Conservation (phyloP, 257 asterid species). For the Forsythia viridissima region DNA sequence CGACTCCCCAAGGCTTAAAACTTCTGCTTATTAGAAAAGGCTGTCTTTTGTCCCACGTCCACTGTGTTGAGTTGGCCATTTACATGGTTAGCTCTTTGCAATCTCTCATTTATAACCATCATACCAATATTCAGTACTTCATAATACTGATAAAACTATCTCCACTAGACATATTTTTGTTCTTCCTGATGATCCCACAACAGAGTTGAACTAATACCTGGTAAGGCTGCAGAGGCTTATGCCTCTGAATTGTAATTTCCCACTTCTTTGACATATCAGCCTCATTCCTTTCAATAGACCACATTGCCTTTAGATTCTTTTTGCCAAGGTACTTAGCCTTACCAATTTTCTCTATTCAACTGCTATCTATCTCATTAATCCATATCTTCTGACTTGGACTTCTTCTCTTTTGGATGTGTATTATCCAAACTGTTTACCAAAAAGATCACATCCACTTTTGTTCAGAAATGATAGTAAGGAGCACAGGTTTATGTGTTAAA, state of each 20-base stretch:
- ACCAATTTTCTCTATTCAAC: neutral
- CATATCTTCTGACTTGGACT: neutral
- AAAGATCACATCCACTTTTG: neutral
- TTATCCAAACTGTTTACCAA: neutral
- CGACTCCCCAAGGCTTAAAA: neutral
- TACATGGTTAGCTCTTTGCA: neutral
- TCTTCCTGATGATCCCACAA: neutral
- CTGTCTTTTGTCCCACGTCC: neutral
- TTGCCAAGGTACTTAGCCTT: neutral
- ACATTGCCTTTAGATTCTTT: neutral
- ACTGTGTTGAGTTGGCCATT: neutral
- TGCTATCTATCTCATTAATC: neutral
- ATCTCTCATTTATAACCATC: neutral
- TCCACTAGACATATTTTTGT: neutral
- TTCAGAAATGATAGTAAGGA: neutral
- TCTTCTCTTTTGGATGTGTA: conserved; percentile 1
- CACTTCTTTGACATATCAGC: neutral
- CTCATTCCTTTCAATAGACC: neutral
- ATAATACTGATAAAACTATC: neutral
- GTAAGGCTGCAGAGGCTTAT: neutral
- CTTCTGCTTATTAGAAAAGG: neutral
- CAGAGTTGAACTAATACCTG: neutral
- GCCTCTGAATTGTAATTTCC: neutral
- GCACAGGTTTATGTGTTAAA: neutral
- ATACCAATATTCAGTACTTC: neutral